Evolutionary conservation across 768 basidiomycete species (phyloP).

Genomic region (Pholiota conissans): DNA sequence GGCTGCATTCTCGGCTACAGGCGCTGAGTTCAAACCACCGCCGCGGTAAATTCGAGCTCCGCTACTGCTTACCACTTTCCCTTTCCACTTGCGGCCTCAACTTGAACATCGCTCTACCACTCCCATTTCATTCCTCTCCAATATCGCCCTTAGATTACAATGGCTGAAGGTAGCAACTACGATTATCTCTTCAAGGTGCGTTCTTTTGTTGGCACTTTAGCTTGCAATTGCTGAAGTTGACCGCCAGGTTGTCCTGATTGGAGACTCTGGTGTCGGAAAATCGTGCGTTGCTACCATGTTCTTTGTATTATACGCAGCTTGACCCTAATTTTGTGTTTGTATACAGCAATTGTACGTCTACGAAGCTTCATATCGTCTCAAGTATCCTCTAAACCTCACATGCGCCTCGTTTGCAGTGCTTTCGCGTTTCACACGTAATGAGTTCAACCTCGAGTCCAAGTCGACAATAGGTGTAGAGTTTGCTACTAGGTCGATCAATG

Average conservation of each 20-base stretch:
- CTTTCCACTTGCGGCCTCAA: conserved; percentile 6
- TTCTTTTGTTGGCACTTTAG: neutral
- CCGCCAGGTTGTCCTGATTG: conserved; percentile 91
- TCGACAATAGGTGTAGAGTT: conserved; percentile 99
- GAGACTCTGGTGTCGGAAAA: conserved; percentile 99
- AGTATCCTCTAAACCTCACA: conserved; percentile 5
- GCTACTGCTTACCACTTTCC: neutral
- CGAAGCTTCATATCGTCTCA: neutral
- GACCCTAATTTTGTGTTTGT: conserved; percentile 6
- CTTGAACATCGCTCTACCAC: conserved; percentile 21
- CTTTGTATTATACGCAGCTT: neutral
- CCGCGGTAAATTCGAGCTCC: conserved; percentile 4
- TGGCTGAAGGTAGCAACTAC: conserved; percentile 95
- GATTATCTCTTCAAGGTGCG: conserved; percentile 97
- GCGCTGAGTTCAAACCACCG: conserved; percentile 13
- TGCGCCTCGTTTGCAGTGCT: conserved; percentile 63
- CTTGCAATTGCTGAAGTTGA: conserved; percentile 10
- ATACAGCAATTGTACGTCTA: conserved; percentile 61
- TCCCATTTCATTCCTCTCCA: conserved; percentile 3
- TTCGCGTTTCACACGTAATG: conserved; percentile 98
- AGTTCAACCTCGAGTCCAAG: conserved; percentile 99
- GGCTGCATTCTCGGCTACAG: conserved; percentile 3
- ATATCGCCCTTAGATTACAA: conserved; percentile 30
- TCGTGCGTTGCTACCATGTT: conserved; percentile 65
- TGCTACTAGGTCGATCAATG: conserved; percentile 90